A percentile compares a stretch with the other conserved stretches of the same genome.
Conservation (phyloP, 2,329 filamentous ascomycete species). For the Xylariaceae sp. region DNA sequence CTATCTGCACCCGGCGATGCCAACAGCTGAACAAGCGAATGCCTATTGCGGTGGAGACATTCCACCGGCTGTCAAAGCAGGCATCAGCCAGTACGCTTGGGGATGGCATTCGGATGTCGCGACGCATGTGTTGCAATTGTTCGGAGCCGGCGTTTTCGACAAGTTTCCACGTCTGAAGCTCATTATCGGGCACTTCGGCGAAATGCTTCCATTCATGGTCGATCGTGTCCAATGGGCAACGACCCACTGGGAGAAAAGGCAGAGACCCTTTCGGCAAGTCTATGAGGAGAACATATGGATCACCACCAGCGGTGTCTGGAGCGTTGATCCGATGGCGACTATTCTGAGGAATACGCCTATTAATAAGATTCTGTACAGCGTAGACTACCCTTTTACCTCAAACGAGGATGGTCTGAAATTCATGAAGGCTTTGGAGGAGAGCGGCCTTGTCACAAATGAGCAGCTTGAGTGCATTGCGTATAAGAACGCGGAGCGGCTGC, state of each 20-base stretch:
- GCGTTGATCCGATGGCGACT: constrained; percentile 43
- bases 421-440: constrained; percentile 44
- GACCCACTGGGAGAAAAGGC: constrained; percentile 13
- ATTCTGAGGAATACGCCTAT: constrained; percentile 41
- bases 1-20: constrained; percentile 47
- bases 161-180: constrained; percentile 35
- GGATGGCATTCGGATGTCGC: constrained; percentile 37
- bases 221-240: constrained; percentile 36
- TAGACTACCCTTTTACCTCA: constrained; percentile 54
- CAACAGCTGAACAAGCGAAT: constrained; percentile 28
- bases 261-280: constrained; percentile 42
- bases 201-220: constrained; percentile 53
- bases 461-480: constrained; percentile 37
- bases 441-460: constrained; percentile 45
- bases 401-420: constrained; percentile 47
- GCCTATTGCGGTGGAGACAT: constrained; percentile 31
- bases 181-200: constrained; percentile 39
- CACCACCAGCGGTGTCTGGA: constrained; percentile 53
- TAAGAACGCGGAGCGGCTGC: constrained; percentile 11
- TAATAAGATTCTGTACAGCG: constrained; percentile 52
- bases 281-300: constrained; percentile 56
- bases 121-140: constrained; percentile 31
- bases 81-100: constrained; percentile 25
- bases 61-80: constrained; percentile 21
- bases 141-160: constrained; percentile 30